Evolutionary conservation across 108 stramenopile genomes (phyloP).

Genomic region (Aurantiochytrium sp.): DNA sequence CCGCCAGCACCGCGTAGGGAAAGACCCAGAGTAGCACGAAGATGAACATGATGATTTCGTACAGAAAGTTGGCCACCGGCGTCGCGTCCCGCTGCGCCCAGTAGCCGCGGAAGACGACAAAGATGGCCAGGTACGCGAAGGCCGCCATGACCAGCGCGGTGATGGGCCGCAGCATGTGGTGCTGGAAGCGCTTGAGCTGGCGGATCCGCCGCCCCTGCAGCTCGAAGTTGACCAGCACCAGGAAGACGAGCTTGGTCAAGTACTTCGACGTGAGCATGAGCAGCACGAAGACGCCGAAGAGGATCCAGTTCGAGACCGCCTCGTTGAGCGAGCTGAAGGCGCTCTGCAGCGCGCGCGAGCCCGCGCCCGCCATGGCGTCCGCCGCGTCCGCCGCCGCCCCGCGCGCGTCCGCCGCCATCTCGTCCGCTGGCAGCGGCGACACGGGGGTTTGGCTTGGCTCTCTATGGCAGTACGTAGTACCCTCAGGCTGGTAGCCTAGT

Average conservation of each 20-base stretch:
- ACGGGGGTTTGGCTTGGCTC: too few relatives aligned
- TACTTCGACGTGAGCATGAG: background rate
- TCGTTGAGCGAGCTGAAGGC: background rate
- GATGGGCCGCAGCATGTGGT: conserved; percentile 11
- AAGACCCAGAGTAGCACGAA: background rate
- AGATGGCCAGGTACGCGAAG: background rate
- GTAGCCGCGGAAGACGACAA: background rate
- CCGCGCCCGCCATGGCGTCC: background rate
- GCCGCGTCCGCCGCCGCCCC: background rate
- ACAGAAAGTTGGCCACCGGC: background rate
- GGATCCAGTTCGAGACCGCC: conserved; percentile 1
- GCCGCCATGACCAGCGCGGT: background rate
- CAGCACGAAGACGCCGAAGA: background rate
- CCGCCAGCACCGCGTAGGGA: background rate
- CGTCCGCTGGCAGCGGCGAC: background rate
- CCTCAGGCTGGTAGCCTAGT: too few relatives aligned
- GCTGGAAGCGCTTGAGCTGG: background rate
- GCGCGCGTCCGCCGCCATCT: background rate
- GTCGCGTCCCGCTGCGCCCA: background rate
- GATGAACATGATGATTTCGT: background rate
- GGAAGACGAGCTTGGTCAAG: background rate
- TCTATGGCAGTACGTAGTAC: too few relatives aligned
- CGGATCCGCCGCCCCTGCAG: background rate
- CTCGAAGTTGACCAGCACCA: background rate
- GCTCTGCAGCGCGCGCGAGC: background rate